phyloP scores from a whole-genome alignment of 352 stramenopile species.

The Pythium pectinolyticum region DNA sequence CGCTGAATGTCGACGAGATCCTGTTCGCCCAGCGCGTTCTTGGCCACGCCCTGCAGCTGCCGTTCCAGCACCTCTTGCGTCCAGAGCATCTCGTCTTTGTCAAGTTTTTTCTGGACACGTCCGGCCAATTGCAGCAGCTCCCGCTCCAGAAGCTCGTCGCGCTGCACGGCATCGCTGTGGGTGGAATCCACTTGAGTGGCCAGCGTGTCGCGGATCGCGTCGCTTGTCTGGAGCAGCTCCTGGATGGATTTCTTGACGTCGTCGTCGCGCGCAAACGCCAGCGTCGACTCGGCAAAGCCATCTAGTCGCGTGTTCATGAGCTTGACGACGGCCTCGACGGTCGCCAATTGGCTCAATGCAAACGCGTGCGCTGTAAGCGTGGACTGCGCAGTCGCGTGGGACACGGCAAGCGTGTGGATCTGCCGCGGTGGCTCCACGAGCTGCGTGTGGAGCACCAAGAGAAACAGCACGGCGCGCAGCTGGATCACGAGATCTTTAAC shows the following conservation, averaged over 20 bases:
- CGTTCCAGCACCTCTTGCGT: constrained; percentile 69
- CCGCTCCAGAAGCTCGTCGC: constrained; percentile 51
- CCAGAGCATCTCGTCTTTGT: constrained; percentile 78
- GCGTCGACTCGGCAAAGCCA: constrained; percentile 62
- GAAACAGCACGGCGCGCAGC: constrained; percentile 49
- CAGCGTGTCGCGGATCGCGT: constrained; percentile 43
- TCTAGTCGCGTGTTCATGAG: constrained; percentile 62
- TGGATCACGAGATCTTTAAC: constrained; percentile 65
- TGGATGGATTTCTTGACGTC: constrained; percentile 76
- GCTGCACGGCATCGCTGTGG: constrained; percentile 42
- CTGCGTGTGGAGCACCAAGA: constrained; percentile 46
- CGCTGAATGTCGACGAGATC: constrained; percentile 65
- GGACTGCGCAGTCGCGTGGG: constrained; percentile 33
- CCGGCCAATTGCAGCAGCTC: constrained; percentile 63
- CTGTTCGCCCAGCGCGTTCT: constrained; percentile 57
- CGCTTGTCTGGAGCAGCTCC: constrained; percentile 52
- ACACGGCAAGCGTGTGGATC: constrained; percentile 33
- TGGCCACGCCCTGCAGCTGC: constrained; percentile 66
- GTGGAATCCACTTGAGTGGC: constrained; percentile 48
- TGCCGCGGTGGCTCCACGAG: constrained; percentile 40
- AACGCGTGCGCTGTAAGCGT: constrained; percentile 48
- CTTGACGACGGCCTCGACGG: constrained; percentile 57
- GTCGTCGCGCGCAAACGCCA: constrained; percentile 68
- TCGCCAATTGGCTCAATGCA: constrained; percentile 48
- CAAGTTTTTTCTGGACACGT: constrained; percentile 70